These are phyloP conservation scores for Lepidium africanum DNA, from an alignment of 345 rosid genomes.

Conservation along the genomic window DNA sequence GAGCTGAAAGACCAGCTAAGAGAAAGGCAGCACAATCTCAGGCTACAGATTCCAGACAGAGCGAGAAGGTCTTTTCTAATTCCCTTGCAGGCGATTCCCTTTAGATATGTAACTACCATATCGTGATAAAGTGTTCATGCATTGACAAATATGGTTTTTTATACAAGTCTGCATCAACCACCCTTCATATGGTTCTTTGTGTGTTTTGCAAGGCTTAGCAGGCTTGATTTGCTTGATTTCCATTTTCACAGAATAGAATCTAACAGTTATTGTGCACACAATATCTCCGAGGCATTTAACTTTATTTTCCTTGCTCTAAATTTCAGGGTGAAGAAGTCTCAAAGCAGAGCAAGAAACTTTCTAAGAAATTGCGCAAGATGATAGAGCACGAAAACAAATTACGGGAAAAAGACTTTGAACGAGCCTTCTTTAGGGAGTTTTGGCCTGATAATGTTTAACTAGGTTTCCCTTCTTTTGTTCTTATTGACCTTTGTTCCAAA, in stretches of 20 bases:
- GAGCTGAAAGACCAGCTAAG: constrained; percentile 42
- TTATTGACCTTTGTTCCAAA: neutral
- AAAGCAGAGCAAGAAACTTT: constrained; percentile 45
- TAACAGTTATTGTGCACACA: neutral
- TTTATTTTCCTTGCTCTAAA: neutral
- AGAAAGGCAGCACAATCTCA: constrained; percentile 31
- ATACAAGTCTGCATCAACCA: neutral
- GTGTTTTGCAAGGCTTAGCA: neutral
- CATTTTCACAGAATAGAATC: neutral
- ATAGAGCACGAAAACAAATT: constrained; percentile 51
- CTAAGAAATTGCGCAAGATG: constrained; percentile 70
- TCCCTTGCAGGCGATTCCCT: neutral
- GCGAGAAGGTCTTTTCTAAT: constrained; percentile 14
- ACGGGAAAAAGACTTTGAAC: constrained; percentile 69
- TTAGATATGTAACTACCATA: neutral
- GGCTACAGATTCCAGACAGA: constrained; percentile 19
- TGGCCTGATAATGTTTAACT: constrained; percentile 92
- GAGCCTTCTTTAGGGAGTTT: constrained; percentile 74
- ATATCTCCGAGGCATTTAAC: neutral
- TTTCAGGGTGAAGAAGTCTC: constrained; percentile 43
- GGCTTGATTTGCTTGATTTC: neutral
- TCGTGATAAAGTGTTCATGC: neutral
- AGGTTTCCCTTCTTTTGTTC: neutral
- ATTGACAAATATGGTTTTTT: neutral
- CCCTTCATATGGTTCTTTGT: neutral